These are phyloP conservation scores for Akebia trifoliata DNA, from an alignment of 164 flowering plant species.

Conservation along the genomic window DNA sequence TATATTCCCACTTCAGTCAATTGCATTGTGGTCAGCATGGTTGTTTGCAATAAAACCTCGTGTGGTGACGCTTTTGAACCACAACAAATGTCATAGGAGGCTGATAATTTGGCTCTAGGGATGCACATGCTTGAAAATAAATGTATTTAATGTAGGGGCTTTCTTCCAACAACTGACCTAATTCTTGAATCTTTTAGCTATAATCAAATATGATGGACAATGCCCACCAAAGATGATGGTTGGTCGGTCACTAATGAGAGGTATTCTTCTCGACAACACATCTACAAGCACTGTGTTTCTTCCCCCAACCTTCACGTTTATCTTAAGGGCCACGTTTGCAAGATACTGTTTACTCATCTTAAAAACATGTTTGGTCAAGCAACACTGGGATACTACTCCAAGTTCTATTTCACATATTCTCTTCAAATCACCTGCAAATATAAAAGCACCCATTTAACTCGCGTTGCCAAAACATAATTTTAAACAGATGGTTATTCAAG, in stretches of 20 bases:
- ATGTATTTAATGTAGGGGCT: background rate
- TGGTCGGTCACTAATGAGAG: constrained; percentile 83
- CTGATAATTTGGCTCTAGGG: constrained; percentile 48
- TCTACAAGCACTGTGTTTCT: constrained; percentile 87
- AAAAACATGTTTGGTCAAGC: constrained; percentile 75
- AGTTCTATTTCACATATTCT: constrained; percentile 95
- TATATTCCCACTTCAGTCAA: constrained; percentile 57
- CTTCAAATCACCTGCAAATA: constrained; percentile 64
- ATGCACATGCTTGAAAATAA: constrained; percentile 46
- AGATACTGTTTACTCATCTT: constrained; percentile 74
- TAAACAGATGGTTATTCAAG: background rate
- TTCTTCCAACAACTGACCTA: too few relatives aligned
- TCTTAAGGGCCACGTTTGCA: constrained; percentile 86
- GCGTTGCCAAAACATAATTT: background rate
- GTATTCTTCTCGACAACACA: constrained; percentile 83
- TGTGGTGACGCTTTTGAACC: constrained; percentile 66
- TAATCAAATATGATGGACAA: too few relatives aligned
- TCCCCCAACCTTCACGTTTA: constrained; percentile 96
- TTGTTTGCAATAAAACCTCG: constrained; percentile 51
- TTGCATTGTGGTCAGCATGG: constrained; percentile 26
- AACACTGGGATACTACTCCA: constrained; percentile 89
- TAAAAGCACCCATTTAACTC: background rate
- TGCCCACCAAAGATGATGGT: too few relatives aligned
- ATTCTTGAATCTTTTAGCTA: too few relatives aligned
- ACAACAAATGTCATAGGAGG: constrained; percentile 65